Evolutionary conservation across 345 rosid species (phyloP), one percentile per base, ranked within the genome.

Genomic region (Balakata baccata): DNA sequence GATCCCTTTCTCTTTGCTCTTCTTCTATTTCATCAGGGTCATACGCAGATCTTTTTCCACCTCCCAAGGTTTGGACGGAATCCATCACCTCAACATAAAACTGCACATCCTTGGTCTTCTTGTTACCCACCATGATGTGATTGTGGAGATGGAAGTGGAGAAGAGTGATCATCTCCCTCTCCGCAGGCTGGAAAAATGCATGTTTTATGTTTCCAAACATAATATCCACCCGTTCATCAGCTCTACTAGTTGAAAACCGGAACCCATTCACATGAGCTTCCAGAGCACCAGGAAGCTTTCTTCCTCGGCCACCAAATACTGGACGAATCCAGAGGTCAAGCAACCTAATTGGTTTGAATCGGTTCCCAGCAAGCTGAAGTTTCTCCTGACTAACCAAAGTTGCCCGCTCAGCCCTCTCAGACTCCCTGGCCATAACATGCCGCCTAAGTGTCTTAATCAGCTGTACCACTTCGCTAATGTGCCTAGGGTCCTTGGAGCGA

Each of bases 1-100:
- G 81, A 22, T 83, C 93, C 39, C 96, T 88, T 81, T 95, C 99
- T 60, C 97, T 77, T 70, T 95, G 97, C 68, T 95, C 99, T 81
- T 92, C 99, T 66, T 92, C 96, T 50, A 95, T 87, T 83, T 92
- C 99, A 70, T 92, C 99, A 11, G 98, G 99, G 71, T 95, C 99
- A 81, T 95, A 90, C 11, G 93, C 94, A 70, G 99, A 92, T 76
- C 97, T 87, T 85, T 88, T 92, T 13, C 88, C 90, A 78, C 99
- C 97, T 46, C 97, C 99, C 68, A 95, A 56, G 11, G 94, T 89
- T 84, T 91, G 97, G 2, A 92, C 97, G 73, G 83, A 86, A 69
- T 92, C 99, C 90, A 95, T 92, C 71, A 95, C 99, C 79, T 95
- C 98, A 64, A 92, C 84, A 71, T 85, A 92, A 78, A 92, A 92